A percentile compares a stretch with the other conserved stretches of the same genome.
Conservation (phyloP, 2,329 filamentous ascomycete genomes). For the Pestalotiopsis sp. region DNA sequence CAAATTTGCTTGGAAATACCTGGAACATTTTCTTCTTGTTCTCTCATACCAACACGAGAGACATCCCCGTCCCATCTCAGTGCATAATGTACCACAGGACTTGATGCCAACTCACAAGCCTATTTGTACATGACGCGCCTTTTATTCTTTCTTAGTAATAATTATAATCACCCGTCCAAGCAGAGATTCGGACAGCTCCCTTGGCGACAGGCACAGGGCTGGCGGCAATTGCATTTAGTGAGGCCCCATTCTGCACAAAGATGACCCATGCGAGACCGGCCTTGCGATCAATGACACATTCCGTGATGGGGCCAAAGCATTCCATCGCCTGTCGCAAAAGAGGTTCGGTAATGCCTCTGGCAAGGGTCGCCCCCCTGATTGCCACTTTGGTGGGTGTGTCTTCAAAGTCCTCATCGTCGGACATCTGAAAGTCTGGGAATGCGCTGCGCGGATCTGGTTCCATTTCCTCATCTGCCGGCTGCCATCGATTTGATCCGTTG, state of each 20-base stretch:
- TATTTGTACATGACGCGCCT: neutral
- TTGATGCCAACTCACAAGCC: neutral
- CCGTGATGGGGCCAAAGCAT: slow-evolving; percentile 4
- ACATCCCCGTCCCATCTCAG: neutral
- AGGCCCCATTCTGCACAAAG: neutral
- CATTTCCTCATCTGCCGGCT: neutral
- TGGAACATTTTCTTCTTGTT: neutral
- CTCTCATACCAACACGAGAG: neutral
- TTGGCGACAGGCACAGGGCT: slow-evolving; percentile 6
- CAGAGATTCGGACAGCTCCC: neutral
- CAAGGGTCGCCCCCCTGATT: slow-evolving; percentile 6
- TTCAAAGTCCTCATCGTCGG: neutral
- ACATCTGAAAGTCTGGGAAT: neutral
- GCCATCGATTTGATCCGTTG: neutral
- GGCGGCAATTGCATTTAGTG: neutral
- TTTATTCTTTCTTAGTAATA: neutral
- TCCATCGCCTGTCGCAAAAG: slow-evolving; percentile 7
- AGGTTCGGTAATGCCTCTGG: slow-evolving; percentile 7
- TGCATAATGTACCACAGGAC: neutral
- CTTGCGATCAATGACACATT: neutral
- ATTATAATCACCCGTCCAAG: neutral
- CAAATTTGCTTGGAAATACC: neutral
- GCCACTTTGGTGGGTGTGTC: neutral
- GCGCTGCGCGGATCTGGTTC: neutral
- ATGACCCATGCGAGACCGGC: slow-evolving; percentile 8